Evolutionary conservation across 108 stramenopile genomes (phyloP), one percentile per base, ranked within the genome.

Genomic region (Pseudonitzschia delicatissima): DNA sequence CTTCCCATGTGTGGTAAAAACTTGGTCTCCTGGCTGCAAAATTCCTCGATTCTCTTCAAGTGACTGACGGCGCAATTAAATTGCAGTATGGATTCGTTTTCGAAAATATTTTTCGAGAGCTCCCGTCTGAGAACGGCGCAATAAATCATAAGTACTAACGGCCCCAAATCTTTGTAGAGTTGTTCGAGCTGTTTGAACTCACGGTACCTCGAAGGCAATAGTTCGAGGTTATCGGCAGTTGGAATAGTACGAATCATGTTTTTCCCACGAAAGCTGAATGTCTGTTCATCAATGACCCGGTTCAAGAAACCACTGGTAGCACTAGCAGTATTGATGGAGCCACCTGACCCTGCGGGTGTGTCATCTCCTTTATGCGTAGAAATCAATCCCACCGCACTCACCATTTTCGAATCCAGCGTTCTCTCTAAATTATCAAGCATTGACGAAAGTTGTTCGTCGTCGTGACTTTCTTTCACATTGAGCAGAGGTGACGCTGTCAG

Each of bases 401-500:
- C 65, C 69, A 78, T 37, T 45, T 51, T 69, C 17, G 85, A 67
- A 74, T 87, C 80, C 61, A 87, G 50, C 0, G 67, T 69, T 5
- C 13, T 34, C 68, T 87, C 85, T 45, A 87, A 62, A 26, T 65
- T 35, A 31, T 53, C 15, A 21, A 87, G 62, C 69, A 81, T 69
- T n/a, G 36, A 17, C n/a, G 57, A 62, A 33, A 87, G 47, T 37
- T 83, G 62, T 50, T 81, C 80, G 60, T 77, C 72, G 25, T 39
- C 47, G 25, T 71, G 59, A 34, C 59, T 69, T 11, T 62, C 29
- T 48, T 77, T 74, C 20, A 87, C 68, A 57, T 76, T 78, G 39
- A 83, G 64, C 32, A 87, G 53, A 13, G 85, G 85, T 17, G 85
- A 87, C 12, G 85, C 85, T 3, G 85, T 87, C 60, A 87, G 39